Evolutionary conservation across 371 early-diverging fungal species (phyloP), one percentile per base, ranked within the genome.

Genomic region (Massospora cicadina): DNA sequence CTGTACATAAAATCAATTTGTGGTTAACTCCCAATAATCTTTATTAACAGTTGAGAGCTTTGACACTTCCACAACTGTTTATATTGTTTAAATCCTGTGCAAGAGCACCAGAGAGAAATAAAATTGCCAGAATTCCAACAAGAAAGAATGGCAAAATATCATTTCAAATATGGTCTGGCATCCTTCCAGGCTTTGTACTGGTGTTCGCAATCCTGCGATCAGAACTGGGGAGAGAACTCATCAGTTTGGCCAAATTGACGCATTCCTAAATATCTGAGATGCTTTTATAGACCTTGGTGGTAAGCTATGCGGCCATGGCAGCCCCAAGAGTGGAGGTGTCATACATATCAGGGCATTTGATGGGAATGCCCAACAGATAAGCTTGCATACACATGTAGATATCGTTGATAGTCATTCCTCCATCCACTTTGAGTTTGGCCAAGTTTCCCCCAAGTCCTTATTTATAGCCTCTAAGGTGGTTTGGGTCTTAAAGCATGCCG

Each of bases 301-400:
- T 90, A 17, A 84, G 73, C 2, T 89, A 95, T 21, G 97, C 95
- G 7, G 93, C 97, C 33, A 91, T 78, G 0, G 97, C 97, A 21
- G 95, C 95, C 27, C 97, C 97, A 25, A 93, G 73, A 0, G 92
- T 93, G 1, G 95, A 94, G 26, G 90, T 89, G 71, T 96, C 95
- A 33, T 82, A 77, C 92, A 93, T 93, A 26, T 74, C 75, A 0
- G 97, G 94, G 28, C 97, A 81, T n/a, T 77, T 77, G 27, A 95
- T 93, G 30, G 78, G 73, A 60, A 93, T 86, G 12, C 88, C 88
- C 56, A 90, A 71, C 25, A 90, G 78, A 70, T 96, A 89, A 10
- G 95, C 83, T 73, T 93, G 91, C 62, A 93, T 77, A 74, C 94
- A 93, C 93, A 94, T 93, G 62, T 84, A 80, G 25, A 87, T 65